Conservation (phyloP, 2,329 filamentous ascomycete genomes). For the Emergomyces africanus region DNA sequence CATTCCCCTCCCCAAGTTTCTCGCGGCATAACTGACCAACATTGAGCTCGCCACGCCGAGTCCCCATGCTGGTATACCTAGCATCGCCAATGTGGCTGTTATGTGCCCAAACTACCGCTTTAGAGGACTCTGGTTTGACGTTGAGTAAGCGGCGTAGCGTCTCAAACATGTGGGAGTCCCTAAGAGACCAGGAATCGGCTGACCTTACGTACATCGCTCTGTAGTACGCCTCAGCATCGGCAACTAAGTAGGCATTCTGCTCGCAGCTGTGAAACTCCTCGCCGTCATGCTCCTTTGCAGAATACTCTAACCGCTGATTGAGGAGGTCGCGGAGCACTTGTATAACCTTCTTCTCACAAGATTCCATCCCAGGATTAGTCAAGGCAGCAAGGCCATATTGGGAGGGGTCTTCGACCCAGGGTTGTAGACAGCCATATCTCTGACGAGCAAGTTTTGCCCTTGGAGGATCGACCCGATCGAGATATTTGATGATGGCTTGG, state of each 20-base stretch:
- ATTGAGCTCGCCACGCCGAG: slow-evolving; percentile 34
- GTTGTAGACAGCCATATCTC: slow-evolving; percentile 35
- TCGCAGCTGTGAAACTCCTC: slow-evolving; percentile 38
- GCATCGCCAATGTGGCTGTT: slow-evolving; percentile 44
- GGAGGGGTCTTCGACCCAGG: slow-evolving; percentile 38
- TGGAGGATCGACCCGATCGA: slow-evolving; percentile 33
- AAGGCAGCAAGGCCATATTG: slow-evolving; percentile 35
- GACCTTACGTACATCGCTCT: slow-evolving; percentile 40
- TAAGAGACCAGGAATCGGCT: slow-evolving; percentile 38
- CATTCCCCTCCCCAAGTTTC: slow-evolving; percentile 27
- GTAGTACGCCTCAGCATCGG: slow-evolving; percentile 40
- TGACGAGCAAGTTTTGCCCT: slow-evolving; percentile 33
- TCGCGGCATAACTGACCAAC: slow-evolving; percentile 43
- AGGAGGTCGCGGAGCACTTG: slow-evolving; percentile 35
- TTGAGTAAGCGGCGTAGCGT: slow-evolving; percentile 35
- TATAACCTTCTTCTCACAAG: slow-evolving; percentile 36
- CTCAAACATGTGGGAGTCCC: slow-evolving; percentile 41
- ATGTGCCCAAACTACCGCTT: slow-evolving; percentile 43
- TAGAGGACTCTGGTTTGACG: slow-evolving; percentile 26
- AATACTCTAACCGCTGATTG: slow-evolving; percentile 30
- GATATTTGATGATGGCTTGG: slow-evolving; percentile 35
- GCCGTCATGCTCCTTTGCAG: slow-evolving; percentile 22
- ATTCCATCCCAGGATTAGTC: slow-evolving; percentile 24
- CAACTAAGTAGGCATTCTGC: slow-evolving; percentile 39
- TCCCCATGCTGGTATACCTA: slow-evolving; percentile 39